These are phyloP conservation scores for Scedosporium boydii DNA, from an alignment of 2,329 filamentous ascomycete species.

Conservation along the genomic window DNA sequence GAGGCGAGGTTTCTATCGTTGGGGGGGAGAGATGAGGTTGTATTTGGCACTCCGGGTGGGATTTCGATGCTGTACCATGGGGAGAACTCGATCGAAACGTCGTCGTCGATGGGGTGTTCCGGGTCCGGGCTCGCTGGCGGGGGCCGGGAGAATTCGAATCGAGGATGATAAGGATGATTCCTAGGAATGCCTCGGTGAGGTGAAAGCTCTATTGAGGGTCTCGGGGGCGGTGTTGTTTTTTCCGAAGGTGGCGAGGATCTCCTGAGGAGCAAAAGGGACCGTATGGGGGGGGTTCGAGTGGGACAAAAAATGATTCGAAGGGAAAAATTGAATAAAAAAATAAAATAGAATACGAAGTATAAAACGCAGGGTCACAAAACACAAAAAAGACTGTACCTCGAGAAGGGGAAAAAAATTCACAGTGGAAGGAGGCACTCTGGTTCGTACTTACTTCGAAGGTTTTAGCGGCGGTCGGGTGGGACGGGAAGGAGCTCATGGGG, in stretches of 20 bases:
- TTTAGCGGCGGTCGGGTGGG: background rate
- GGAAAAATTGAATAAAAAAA: background rate
- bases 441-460: background rate
- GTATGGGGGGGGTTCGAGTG: background rate
- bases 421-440: background rate
- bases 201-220: background rate
- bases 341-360: background rate
- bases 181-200: background rate
- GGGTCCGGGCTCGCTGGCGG: background rate
- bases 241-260: slow-evolving; percentile 1
- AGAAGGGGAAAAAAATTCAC: background rate
- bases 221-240: background rate
- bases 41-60: background rate
- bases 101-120: background rate
- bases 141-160: background rate
- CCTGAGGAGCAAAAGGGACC: background rate
- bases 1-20: background rate
- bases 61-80: background rate
- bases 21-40: background rate
- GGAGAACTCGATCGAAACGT: background rate
- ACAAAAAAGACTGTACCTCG: background rate
- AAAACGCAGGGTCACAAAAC: slow-evolving; percentile 1
- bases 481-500: background rate
- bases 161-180: slow-evolving; percentile 1
- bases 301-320: background rate